Evolutionary conservation across 1,284 basidiomycete species (phyloP).

Genomic region (Erythrobasidium hasegawianum): DNA sequence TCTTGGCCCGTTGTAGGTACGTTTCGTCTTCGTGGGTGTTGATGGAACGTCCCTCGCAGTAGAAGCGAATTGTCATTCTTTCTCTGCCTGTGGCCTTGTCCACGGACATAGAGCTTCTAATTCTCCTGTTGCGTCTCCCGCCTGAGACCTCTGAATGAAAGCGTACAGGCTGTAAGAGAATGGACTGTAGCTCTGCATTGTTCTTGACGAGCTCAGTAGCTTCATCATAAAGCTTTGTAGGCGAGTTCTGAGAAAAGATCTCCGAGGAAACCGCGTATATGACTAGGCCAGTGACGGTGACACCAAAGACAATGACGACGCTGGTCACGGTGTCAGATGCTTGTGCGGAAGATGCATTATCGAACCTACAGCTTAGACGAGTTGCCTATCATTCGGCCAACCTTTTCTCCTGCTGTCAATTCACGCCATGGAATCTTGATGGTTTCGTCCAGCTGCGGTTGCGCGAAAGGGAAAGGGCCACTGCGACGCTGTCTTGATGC

Average conservation of each 20-base stretch:
- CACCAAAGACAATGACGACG: conserved; percentile 32
- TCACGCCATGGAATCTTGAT: conserved; percentile 23
- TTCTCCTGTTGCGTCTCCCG: conserved; percentile 21
- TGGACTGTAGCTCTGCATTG: conserved; percentile 23
- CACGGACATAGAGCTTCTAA: conserved; percentile 10
- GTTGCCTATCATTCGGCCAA: conserved; percentile 27
- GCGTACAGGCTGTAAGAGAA: conserved; percentile 21
- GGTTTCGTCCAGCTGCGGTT: conserved; percentile 16
- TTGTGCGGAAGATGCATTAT: not conserved
- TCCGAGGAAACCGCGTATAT: conserved; percentile 31
- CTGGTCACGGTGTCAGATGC: conserved; percentile 5
- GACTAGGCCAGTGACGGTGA: conserved; percentile 24
- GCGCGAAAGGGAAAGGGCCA: conserved; percentile 26
- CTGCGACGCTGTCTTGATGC: conserved; percentile 10
- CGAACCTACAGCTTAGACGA: conserved; percentile 24
- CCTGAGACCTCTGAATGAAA: conserved; percentile 31
- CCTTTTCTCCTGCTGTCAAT: conserved; percentile 22
- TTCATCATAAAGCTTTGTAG: conserved; percentile 31
- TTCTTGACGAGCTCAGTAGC: conserved; percentile 23
- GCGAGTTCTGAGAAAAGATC: conserved; percentile 28
- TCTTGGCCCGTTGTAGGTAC: conserved; percentile 29
- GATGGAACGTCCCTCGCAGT: conserved; percentile 12
- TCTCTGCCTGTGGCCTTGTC: conserved; percentile 21
- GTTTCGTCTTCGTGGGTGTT: conserved; percentile 25
- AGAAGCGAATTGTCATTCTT: conserved; percentile 31